These are phyloP conservation scores for Pythium phragmiticola DNA, from an alignment of 352 stramenopile species.

Conservation along the genomic window DNA sequence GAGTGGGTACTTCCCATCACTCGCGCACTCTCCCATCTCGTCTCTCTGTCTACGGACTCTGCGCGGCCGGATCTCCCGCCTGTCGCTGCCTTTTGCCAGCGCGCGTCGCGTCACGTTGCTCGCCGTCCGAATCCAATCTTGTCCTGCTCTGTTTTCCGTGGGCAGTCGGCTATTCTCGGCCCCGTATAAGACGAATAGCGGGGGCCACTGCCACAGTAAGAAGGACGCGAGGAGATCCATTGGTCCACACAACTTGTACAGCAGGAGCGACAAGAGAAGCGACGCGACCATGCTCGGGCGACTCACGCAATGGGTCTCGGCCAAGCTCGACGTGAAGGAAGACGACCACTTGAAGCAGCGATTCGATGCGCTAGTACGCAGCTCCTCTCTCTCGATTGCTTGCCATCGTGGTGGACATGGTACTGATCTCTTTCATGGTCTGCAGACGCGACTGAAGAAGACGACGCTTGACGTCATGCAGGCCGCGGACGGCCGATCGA, in stretches of 20 bases:
- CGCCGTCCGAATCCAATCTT: conserved; percentile 2
- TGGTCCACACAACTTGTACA: background rate
- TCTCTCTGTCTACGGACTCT: too few species aligned
- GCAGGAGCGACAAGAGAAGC: too few species aligned
- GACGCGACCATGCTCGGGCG: conserved; percentile 48
- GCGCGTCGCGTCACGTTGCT: conserved; percentile 6
- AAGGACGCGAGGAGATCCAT: background rate
- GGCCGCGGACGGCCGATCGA: conserved; percentile 29
- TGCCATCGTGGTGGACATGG: background rate
- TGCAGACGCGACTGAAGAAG: conserved; percentile 66
- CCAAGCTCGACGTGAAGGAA: conserved; percentile 52
- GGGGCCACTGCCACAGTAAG: background rate
- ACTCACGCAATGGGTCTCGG: conserved; percentile 65
- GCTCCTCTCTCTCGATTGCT: background rate
- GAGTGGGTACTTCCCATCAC: background rate
- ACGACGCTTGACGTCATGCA: conserved; percentile 54
- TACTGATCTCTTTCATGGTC: conserved; percentile 1
- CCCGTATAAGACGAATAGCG: conserved; percentile 11
- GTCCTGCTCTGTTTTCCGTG: background rate
- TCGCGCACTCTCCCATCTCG: background rate
- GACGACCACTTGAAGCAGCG: conserved; percentile 53
- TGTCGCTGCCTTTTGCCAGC: background rate
- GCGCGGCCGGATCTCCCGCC: too few species aligned
- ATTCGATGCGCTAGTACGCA: conserved; percentile 61
- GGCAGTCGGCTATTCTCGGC: conserved; percentile 13